Evolutionary conservation across 768 basidiomycete species (phyloP).

Genomic region (Lactarius deliciosus): DNA sequence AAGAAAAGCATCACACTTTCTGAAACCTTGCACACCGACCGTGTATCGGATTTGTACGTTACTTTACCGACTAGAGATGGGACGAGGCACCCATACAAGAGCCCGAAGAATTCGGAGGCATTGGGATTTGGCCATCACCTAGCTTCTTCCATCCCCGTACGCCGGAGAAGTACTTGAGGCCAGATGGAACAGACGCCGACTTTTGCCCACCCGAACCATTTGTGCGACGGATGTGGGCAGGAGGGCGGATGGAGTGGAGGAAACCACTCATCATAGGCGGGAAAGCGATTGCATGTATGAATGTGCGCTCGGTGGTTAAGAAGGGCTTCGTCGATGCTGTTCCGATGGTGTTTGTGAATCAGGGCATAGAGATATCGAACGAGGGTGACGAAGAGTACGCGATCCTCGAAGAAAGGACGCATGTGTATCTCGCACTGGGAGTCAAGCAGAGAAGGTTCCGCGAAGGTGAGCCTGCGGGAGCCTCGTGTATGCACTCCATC

Average conservation of each 20-base stretch:
- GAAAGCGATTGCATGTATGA: slow-evolving; percentile 48
- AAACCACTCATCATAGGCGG: slow-evolving; percentile 54
- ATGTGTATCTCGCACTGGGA: slow-evolving; percentile 58
- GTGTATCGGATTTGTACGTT: slow-evolving; percentile 60
- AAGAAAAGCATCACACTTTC: slow-evolving; percentile 46
- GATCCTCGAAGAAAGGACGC: slow-evolving; percentile 61
- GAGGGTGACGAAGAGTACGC: slow-evolving; percentile 46
- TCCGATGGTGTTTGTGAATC: slow-evolving; percentile 77
- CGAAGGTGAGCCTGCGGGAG: slow-evolving; percentile 41
- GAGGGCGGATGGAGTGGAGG: slow-evolving; percentile 67
- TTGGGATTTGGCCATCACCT: slow-evolving; percentile 68
- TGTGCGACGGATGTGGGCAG: slow-evolving; percentile 80
- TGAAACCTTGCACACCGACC: slow-evolving; percentile 56
- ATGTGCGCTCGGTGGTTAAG: slow-evolving; percentile 53
- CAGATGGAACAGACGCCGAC: slow-evolving; percentile 72
- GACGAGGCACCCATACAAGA: slow-evolving; percentile 39
- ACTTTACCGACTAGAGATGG: slow-evolving; percentile 76
- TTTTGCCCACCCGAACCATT: slow-evolving; percentile 74
- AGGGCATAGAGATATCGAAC: slow-evolving; percentile 53
- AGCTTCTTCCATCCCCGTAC: slow-evolving; percentile 71
- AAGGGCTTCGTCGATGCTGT: slow-evolving; percentile 61
- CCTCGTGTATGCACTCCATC: neutral
- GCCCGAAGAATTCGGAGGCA: slow-evolving; percentile 43
- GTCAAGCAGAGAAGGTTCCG: slow-evolving; percentile 37
- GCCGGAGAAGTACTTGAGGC: slow-evolving; percentile 53